Conservation (phyloP, 202 grass and related monocot genomes). For the Cymbopogon flexuosus region DNA sequence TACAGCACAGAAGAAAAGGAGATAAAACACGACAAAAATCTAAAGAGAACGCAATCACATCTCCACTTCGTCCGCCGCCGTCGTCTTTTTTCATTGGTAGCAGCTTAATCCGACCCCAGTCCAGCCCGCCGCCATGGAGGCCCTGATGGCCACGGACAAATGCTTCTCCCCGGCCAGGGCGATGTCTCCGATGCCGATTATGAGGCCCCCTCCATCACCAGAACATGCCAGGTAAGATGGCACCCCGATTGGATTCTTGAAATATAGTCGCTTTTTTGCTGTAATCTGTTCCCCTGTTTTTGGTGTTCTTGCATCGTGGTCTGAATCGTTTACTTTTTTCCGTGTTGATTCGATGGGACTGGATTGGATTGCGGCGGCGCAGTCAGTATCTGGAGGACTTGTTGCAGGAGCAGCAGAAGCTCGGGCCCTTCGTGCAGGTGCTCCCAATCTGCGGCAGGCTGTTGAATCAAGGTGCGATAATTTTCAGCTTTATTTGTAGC, state of each 20-base stretch:
- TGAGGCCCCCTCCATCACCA: slow-evolving; percentile 44
- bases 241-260: slow-evolving; percentile 17
- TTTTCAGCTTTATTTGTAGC: neutral
- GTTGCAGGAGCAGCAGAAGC: slow-evolving; percentile 74
- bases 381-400: slow-evolving; percentile 80
- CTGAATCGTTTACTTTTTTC: slow-evolving; percentile 25
- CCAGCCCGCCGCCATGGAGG: slow-evolving; percentile 40
- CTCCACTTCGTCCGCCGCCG: neutral
- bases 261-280: slow-evolving; percentile 19
- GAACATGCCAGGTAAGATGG: slow-evolving; percentile 53
- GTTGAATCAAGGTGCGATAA: slow-evolving; percentile 64
- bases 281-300: slow-evolving; percentile 25
- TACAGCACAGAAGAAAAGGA: slow-evolving; percentile 11
- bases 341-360: neutral
- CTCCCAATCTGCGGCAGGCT: slow-evolving; percentile 81
- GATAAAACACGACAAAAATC: slow-evolving; percentile 31
- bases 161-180: slow-evolving; percentile 74
- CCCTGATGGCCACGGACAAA: slow-evolving; percentile 27
- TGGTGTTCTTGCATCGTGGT: slow-evolving; percentile 38
- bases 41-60: slow-evolving; percentile 25
- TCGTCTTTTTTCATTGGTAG: slow-evolving; percentile 9
- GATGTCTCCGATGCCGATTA: slow-evolving; percentile 66
- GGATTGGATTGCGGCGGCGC: slow-evolving; percentile 31
- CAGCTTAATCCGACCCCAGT: slow-evolving; percentile 45
- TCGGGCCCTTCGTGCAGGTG: slow-evolving; percentile 78